A percentile compares a stretch with the other conserved stretches of the same genome.
phyloP scores from a whole-genome alignment of 2,329 filamentous ascomycete genomes.

The Atkinsonella hypoxylon region DNA sequence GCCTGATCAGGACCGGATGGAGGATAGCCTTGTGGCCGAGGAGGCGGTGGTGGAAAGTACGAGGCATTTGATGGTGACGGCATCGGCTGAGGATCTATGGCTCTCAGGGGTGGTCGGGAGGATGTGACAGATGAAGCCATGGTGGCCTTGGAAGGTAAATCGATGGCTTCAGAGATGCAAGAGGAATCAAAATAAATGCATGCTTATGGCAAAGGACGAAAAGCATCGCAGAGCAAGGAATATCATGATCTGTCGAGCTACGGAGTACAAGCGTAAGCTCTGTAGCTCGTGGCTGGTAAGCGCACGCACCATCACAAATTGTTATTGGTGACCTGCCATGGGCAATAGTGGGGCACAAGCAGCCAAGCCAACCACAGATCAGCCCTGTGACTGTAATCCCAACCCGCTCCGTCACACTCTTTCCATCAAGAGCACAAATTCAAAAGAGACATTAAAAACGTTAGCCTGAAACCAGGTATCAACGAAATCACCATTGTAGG shows the following conservation, averaged over 20 bases:
- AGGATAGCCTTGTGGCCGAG: not conserved
- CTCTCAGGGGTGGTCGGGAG: constrained; percentile 12
- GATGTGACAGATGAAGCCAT: constrained; percentile 6
- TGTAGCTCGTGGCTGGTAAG: too few relatives aligned
- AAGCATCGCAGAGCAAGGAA: not conserved
- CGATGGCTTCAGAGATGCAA: too few relatives aligned
- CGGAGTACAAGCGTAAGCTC: too few relatives aligned
- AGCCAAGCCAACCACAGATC: too few relatives aligned
- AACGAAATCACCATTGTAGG: constrained; percentile 48
- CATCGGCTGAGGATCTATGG: constrained; percentile 17
- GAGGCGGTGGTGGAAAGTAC: constrained; percentile 9
- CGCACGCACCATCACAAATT: too few relatives aligned
- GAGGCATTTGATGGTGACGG: constrained; percentile 11
- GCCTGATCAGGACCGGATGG: not conserved
- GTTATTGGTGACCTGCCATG: too few relatives aligned
- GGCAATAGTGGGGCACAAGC: too few relatives aligned
- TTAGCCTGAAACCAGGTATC: constrained; percentile 34
- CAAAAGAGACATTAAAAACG: constrained; percentile 44
- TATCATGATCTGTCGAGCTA: not conserved
- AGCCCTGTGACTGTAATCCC: too few relatives aligned
- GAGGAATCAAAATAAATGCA: too few relatives aligned
- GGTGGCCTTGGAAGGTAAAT: not conserved
- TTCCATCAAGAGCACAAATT: constrained; percentile 48
- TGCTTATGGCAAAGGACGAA: not conserved
- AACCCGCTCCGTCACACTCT: constrained; percentile 52